Base-by-base conservation (phyloP, 2,329 filamentous ascomycete genomes). In the Ophiostoma sp. region DNA sequence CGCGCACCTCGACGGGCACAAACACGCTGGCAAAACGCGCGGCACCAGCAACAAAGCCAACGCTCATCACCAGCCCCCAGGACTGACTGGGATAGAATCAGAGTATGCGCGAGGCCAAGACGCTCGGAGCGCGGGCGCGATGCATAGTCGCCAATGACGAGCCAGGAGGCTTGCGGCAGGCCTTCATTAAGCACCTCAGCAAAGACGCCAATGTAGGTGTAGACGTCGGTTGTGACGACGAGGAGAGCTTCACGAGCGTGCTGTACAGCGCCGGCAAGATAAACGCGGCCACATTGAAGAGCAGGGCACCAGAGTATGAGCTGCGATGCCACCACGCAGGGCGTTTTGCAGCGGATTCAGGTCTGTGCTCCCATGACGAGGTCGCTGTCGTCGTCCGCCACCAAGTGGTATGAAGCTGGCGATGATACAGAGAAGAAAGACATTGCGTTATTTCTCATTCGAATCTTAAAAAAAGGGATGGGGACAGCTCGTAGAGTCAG, bases 181-280 rank as follows among this genome's bases (percentile, higher is more conserved):
- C 89, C 89, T 75, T 92, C 89, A 71, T 92, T 92, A 16, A 92
- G 76, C 0, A 90, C 87, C 74, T 92, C 87, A 1, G 83, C 84
- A 0, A 91, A 80, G 0, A 87, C 83, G 27, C 84, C 82, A 69
- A 92, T 89, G 75, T 92, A 92, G 0, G 87, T 91, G 76, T 89
- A 90, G 0, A 83, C 79, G 69, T 90, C 87, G 0, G 86, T 89
- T 0, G 85, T 89, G 18, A 84, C 86, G 1, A 90, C 85, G 70
- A 85, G 79, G 1, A 92, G 18, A 90, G 80, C 73, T 91, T 91
- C 65, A 84, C 84, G 0, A 92, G 81, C 0, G 89, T 92, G 45
- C 77, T 76, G 73, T 91, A 91, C 0, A 92, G 78, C 0, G 88
- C 88, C 0, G 87, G 89, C 0, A 91, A 81, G 1, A 86, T 75